phyloP scores from a whole-genome alignment of 1,139 yeast species.

The Hansenula anomala region DNA sequence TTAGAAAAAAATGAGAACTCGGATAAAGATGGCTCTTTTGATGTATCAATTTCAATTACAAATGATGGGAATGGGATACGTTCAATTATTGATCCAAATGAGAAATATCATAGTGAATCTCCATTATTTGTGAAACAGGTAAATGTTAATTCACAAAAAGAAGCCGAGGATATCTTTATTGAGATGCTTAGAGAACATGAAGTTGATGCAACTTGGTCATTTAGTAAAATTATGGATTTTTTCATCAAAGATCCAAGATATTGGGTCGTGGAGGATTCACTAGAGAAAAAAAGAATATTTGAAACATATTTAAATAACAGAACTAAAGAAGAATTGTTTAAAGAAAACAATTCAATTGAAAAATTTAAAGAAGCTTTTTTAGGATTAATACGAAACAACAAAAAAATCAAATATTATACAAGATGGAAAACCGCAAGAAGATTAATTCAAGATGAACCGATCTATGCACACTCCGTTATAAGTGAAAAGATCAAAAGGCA shows the following conservation, averaged over 20 bases:
- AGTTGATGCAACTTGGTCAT: conserved; percentile 76
- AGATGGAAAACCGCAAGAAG: conserved; percentile 60
- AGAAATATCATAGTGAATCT: conserved; percentile 13
- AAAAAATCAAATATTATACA: conserved; percentile 46
- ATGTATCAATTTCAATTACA: conserved; percentile 1
- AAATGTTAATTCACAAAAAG: conserved; percentile 17
- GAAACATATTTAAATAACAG: conserved; percentile 58
- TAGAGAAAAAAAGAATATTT: conserved; percentile 55
- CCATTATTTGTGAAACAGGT: conserved; percentile 5
- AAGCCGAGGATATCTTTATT: conserved; percentile 44
- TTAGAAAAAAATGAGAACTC: conserved; percentile 6
- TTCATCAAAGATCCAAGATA: conserved; percentile 55
- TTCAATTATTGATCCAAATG: conserved; percentile 3
- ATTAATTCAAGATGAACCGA: conserved; percentile 57
- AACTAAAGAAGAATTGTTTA: conserved; percentile 48
- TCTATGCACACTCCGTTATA: conserved; percentile 59
- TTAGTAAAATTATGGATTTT: conserved; percentile 58
- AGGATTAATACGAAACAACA: conserved; percentile 38
- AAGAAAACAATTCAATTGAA: conserved; percentile 48
- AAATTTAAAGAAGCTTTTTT: conserved; percentile 52
- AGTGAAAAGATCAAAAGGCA: conserved; percentile 51
- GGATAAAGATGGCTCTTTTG: no score
- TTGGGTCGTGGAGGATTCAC: conserved; percentile 58
- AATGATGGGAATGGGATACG: background rate
- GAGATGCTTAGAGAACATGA: conserved; percentile 45